Conservation (phyloP, 2,329 filamentous ascomycete genomes). For the Seiridium unicorne region DNA sequence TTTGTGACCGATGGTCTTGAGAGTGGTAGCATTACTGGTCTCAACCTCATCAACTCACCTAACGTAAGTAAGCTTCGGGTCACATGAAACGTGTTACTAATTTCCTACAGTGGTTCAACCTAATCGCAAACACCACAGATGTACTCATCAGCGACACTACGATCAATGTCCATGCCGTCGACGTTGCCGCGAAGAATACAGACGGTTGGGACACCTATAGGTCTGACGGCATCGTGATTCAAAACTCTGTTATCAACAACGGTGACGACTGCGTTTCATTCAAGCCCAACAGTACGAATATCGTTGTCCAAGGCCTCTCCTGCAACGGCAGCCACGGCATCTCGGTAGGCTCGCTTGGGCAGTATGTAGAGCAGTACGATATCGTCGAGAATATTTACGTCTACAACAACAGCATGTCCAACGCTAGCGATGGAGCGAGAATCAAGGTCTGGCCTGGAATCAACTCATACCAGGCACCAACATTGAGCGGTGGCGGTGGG, state of each 20-base stretch:
- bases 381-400: conserved; percentile 69
- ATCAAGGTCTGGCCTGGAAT: conserved; percentile 73
- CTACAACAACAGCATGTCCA: conserved; percentile 53
- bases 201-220: conserved; percentile 67
- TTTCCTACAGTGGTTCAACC: conserved; percentile 55
- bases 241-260: conserved; percentile 63
- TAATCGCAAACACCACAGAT: conserved; percentile 64
- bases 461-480: conserved; percentile 51
- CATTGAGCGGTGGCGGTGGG: conserved; percentile 64
- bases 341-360: conserved; percentile 68
- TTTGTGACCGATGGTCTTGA: conserved; percentile 57
- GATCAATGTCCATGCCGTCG: conserved; percentile 37
- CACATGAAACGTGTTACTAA: background rate
- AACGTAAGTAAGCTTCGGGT: conserved; percentile 18
- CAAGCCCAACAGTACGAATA: conserved; percentile 70
- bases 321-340: conserved; percentile 74
- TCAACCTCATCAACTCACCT: conserved; percentile 59
- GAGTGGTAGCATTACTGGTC: conserved; percentile 55
- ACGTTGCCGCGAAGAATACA: conserved; percentile 58
- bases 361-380: conserved; percentile 62
- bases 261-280: conserved; percentile 72
- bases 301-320: conserved; percentile 63
- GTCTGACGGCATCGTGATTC: conserved; percentile 60
- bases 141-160: conserved; percentile 63
- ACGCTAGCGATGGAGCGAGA: conserved; percentile 63